These are phyloP conservation scores for Candida michaelii DNA, from an alignment of 805 yeast genomes.

Conservation along the genomic window DNA sequence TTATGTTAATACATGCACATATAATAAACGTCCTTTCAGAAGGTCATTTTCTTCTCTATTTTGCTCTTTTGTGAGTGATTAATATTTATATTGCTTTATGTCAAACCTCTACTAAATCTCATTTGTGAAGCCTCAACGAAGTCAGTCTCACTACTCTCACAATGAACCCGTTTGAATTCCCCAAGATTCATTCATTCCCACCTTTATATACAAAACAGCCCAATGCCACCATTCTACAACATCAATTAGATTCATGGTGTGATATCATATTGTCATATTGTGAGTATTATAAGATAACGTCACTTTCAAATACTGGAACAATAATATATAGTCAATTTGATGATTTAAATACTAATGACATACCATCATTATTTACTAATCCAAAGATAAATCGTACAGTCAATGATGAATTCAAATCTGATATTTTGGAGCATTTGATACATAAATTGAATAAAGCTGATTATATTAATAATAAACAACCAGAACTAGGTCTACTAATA, in stretches of 20 bases:
- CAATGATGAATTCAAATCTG: constrained; percentile 52
- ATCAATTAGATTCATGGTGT: constrained; percentile 81
- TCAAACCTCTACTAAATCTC: no score
- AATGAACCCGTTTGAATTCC: constrained; percentile 38
- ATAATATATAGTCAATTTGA: constrained; percentile 27
- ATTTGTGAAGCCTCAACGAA: no score
- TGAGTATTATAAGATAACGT: constrained; percentile 44
- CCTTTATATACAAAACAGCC: constrained; percentile 92
- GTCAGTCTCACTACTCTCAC: no score
- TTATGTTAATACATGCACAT: constrained; percentile 13
- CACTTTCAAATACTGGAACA: constrained; percentile 29
- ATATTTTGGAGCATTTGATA: constrained; percentile 59
- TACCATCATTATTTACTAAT: constrained; percentile 51
- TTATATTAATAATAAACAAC: constrained; percentile 51
- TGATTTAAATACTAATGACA: constrained; percentile 15
- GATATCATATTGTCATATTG: constrained; percentile 63
- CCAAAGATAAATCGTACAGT: constrained; percentile 51
- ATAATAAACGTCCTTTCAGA: no score
- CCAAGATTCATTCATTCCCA: constrained; percentile 63
- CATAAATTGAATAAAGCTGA: constrained; percentile 52
- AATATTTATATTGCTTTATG: no score
- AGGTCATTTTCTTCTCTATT: no score
- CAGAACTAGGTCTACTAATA: constrained; percentile 62
- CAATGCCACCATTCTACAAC: constrained; percentile 70
- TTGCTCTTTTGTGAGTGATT: no score